phyloP scores from a whole-genome alignment of 2,329 filamentous ascomycete genomes.

The Beauveria medogensis region DNA sequence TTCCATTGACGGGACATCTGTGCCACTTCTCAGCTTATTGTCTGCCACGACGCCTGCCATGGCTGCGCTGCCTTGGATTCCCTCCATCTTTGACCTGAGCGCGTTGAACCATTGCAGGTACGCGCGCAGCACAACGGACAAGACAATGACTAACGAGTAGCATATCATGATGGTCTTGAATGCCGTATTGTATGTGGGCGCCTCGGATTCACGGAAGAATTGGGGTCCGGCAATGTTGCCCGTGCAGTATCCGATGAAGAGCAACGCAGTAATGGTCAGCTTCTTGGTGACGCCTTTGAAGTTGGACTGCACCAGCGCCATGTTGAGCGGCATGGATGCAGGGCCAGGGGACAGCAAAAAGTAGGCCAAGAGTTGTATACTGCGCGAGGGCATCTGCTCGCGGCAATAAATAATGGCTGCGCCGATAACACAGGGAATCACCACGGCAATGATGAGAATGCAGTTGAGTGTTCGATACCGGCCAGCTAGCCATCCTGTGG shows the following conservation, averaged over 20 bases:
- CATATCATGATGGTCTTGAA: constrained; percentile 49
- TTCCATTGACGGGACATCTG: constrained; percentile 21
- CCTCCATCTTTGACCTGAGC: constrained; percentile 34
- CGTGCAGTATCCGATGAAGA: constrained; percentile 47
- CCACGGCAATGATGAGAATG: constrained; percentile 40
- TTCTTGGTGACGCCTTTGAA: constrained; percentile 52
- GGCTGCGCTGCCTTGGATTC: constrained; percentile 35
- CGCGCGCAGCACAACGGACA: constrained; percentile 35
- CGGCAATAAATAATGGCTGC: constrained; percentile 45
- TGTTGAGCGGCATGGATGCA: constrained; percentile 43
- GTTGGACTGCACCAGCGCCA: constrained; percentile 48
- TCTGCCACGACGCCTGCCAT: constrained; percentile 31
- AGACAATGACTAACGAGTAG: constrained; percentile 40
- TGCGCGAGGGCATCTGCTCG: constrained; percentile 26
- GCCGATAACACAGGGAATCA: constrained; percentile 43
- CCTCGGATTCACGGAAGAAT: constrained; percentile 42
- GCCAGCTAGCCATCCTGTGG: constrained; percentile 43
- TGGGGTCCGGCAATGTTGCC: constrained; percentile 51
- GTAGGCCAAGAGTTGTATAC: constrained; percentile 47
- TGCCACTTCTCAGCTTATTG: constrained; percentile 24
- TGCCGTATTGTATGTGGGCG: constrained; percentile 43
- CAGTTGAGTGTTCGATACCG: constrained; percentile 43
- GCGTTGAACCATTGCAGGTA: constrained; percentile 41
- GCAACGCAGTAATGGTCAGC: constrained; percentile 48
- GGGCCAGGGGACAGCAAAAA: constrained; percentile 48